Evolutionary conservation across 768 basidiomycete genomes (phyloP).

Genomic region (Tulasnella calospora): DNA sequence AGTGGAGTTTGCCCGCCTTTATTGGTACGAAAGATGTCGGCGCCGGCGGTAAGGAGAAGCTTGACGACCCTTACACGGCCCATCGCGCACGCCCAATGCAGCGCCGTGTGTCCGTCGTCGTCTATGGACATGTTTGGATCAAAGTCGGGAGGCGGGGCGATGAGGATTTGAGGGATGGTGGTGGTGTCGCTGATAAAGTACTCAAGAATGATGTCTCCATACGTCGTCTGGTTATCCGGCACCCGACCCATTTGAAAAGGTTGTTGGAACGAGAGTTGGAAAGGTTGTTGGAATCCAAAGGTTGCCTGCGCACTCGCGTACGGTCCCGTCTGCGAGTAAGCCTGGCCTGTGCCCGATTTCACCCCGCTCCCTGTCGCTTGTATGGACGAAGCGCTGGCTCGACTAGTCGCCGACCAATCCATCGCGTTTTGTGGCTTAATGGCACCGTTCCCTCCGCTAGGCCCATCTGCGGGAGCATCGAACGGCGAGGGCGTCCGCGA

Average conservation of each 20-base stretch:
- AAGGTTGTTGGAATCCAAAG: slow-evolving; percentile 7
- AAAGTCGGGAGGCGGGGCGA: slow-evolving; percentile 83
- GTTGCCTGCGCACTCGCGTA: slow-evolving; percentile 14
- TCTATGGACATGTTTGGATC: slow-evolving; percentile 96
- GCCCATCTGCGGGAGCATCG: slow-evolving; percentile 38
- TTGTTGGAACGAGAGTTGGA: slow-evolving; percentile 7
- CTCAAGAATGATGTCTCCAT: slow-evolving; percentile 93
- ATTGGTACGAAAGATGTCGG: slow-evolving; percentile 96
- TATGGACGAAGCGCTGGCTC: neutral
- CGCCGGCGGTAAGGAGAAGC: slow-evolving; percentile 84
- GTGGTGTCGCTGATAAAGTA: slow-evolving; percentile 98
- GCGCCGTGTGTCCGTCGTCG: slow-evolving; percentile 93
- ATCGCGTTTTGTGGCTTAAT: neutral
- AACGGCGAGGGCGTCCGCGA: slow-evolving; percentile 94
- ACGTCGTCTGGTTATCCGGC: slow-evolving; percentile 36
- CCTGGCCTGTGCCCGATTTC: neutral
- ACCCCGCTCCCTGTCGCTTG: neutral
- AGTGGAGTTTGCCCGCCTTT: slow-evolving; percentile 93
- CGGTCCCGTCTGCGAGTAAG: neutral
- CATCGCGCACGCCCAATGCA: slow-evolving; percentile 99
- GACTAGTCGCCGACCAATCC: slow-evolving; percentile 8
- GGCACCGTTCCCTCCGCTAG: neutral
- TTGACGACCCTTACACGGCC: slow-evolving; percentile 95
- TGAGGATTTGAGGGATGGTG: slow-evolving; percentile 80
- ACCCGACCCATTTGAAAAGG: slow-evolving; percentile 14